Percentiles rank a stretch among this genome's conserved stretches.
Conservation (phyloP, 2,329 filamentous ascomycete species). For the Reticulascus tulasneorum region DNA sequence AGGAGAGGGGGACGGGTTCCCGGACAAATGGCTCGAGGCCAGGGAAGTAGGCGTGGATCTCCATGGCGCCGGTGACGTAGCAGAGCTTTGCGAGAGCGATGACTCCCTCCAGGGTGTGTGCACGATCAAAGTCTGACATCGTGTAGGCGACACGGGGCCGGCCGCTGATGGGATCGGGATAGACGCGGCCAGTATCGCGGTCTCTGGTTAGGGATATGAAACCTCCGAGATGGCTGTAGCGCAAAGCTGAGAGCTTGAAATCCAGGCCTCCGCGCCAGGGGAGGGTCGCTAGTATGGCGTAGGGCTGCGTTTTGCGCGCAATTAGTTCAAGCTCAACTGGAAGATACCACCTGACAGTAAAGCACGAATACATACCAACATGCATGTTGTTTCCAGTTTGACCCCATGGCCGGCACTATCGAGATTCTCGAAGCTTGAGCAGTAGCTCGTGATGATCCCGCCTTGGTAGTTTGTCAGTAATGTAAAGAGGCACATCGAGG, state of each 20-base stretch:
- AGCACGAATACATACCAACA: slow-evolving; percentile 48
- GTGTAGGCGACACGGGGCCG: slow-evolving; percentile 65
- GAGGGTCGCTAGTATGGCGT: slow-evolving; percentile 56
- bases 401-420: slow-evolving; percentile 76
- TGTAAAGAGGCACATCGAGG: too few species aligned
- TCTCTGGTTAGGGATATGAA: slow-evolving; percentile 76
- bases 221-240: slow-evolving; percentile 63
- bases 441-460: slow-evolving; percentile 74
- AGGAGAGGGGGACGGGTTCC: too few species aligned
- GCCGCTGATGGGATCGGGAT: slow-evolving; percentile 65
- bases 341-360: too few species aligned
- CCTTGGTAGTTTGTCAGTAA: slow-evolving; percentile 39
- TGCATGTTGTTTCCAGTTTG: slow-evolving; percentile 74
- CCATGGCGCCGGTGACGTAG: slow-evolving; percentile 73
- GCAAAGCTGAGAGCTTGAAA: slow-evolving; percentile 67
- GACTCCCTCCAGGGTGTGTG: slow-evolving; percentile 67
- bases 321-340: too few species aligned
- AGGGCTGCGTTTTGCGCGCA: slow-evolving; percentile 46
- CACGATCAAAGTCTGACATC: slow-evolving; percentile 66
- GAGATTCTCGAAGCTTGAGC: slow-evolving; percentile 74
- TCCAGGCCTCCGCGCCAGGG: slow-evolving; percentile 66
- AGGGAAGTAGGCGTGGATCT: slow-evolving; percentile 66
- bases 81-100: slow-evolving; percentile 71
- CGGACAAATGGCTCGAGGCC: slow-evolving; percentile 60
- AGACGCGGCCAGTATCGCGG: slow-evolving; percentile 70